A percentile compares a stretch with the other conserved stretches of the same genome.
Evolutionary conservation across 768 basidiomycete genomes (phyloP).

Genomic region (Omphalotus guepiniiformis): DNA sequence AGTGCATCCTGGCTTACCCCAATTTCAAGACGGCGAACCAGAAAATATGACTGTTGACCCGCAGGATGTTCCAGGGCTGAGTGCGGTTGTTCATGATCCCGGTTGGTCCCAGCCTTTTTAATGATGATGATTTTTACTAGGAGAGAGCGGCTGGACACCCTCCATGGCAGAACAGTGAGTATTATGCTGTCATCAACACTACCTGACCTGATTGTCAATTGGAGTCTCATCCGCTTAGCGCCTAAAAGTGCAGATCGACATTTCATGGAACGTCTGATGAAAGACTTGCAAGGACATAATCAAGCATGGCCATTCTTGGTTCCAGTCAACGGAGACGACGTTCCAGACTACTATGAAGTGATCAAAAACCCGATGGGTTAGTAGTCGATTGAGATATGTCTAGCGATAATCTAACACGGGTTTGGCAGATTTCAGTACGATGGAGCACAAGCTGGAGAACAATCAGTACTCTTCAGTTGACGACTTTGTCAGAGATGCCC

Average conservation of each 20-base stretch:
- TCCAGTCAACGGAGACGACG: slow-evolving; percentile 78
- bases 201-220: not conserved
- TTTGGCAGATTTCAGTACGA: slow-evolving; percentile 74
- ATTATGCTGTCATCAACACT: not conserved
- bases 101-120: slow-evolving; percentile 1
- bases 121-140: slow-evolving; percentile 31
- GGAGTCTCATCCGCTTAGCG: slow-evolving; percentile 34
- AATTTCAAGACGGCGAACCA: slow-evolving; percentile 60
- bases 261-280: slow-evolving; percentile 73
- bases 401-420: not conserved
- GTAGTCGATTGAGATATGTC: slow-evolving; percentile 20
- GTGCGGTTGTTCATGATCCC: slow-evolving; percentile 41
- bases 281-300: slow-evolving; percentile 72
- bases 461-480: slow-evolving; percentile 77
- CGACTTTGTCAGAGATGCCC: slow-evolving; percentile 73
- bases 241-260: slow-evolving; percentile 55
- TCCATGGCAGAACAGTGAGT: slow-evolving; percentile 72
- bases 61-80: slow-evolving; percentile 81
- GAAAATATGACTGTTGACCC: slow-evolving; percentile 58
- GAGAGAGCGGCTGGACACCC: slow-evolving; percentile 90
- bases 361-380: slow-evolving; percentile 91
- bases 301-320: slow-evolving; percentile 83
- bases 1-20: slow-evolving; percentile 72
- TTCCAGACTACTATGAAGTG: slow-evolving; percentile 86
- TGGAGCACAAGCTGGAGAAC: slow-evolving; percentile 87